Base-by-base conservation (phyloP, 345 rosid genomes). In the Eutrema heterophyllum region DNA sequence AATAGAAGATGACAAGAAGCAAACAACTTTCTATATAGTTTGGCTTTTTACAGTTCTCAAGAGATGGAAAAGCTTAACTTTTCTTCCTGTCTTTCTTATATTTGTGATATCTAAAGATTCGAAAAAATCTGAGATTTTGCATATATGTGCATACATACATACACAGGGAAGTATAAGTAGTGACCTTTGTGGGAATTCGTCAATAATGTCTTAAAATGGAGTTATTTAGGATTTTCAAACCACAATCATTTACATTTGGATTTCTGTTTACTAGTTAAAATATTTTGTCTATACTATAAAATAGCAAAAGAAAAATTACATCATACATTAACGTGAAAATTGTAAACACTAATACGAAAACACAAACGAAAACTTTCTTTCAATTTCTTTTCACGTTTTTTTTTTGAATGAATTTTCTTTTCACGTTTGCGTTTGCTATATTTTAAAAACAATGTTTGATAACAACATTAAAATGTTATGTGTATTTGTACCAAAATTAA, bases 1-100 rank as follows among this genome's bases (percentile, higher is more conserved):
- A 55, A 77, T 38, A 77, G 48, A 64, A 77, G 53, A 70, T 70
- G 76, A 64, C 80, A 76, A 76, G 46, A 54, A 70, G 30, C 54
- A 45, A 36, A 70, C 71, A 70, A 66, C 16, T 66, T 58, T 65
- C 38, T 51, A 43, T 48, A 64, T 41, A 43, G 44, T 59, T 58
- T 58, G 15, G 56, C 69, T 41, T 77, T 77, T 71, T 64, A 65
- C 72, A 41, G 16, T 65, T 71, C 44, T 60, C 70, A 71, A 65
- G 45, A 56, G 53, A 53, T 64, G 60, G 39, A 46, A 64, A 18
- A 68, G 52, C 56, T 68, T 75, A 67, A 51, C 68, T 68, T 60
- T 39, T 58, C 40, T 15, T 74, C 43, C 38, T 75, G 79, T 33
- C 57, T 68, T 60, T 68, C 62, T 43, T 51, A 68, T 43, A 4